Evolutionary conservation across 768 basidiomycete genomes (phyloP).

Genomic region (Leucocoprinus birnbaumii): DNA sequence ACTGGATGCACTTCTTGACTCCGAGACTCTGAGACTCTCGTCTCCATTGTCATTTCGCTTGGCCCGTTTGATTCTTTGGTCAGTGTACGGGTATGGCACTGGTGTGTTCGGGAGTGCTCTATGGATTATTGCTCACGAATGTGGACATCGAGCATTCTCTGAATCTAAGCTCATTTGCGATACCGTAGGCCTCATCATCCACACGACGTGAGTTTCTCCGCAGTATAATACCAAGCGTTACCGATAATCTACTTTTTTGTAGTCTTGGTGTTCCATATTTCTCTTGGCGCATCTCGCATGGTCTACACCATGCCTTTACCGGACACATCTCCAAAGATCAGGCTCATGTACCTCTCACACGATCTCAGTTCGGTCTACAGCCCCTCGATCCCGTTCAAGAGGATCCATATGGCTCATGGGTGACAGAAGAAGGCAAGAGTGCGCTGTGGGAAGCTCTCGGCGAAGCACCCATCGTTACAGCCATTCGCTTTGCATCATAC

Average conservation of each 20-base stretch:
- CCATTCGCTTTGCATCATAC: slow-evolving; percentile 50
- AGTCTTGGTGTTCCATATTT: slow-evolving; percentile 95
- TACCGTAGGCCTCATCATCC: slow-evolving; percentile 87
- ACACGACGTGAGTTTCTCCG: slow-evolving; percentile 60
- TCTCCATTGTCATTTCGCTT: slow-evolving; percentile 54
- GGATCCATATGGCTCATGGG: slow-evolving; percentile 67
- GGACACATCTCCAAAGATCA: slow-evolving; percentile 94
- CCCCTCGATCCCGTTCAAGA: slow-evolving; percentile 58
- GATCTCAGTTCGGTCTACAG: slow-evolving; percentile 69
- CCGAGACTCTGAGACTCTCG: slow-evolving; percentile 39
- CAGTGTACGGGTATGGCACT: slow-evolving; percentile 73
- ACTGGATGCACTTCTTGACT: too few species aligned
- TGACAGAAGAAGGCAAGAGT: slow-evolving; percentile 62
- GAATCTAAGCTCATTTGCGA: slow-evolving; percentile 91
- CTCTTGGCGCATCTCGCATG: slow-evolving; percentile 93
- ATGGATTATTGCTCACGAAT: slow-evolving; percentile 94
- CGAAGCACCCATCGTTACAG: slow-evolving; percentile 81
- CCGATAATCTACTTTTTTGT: slow-evolving; percentile 11
- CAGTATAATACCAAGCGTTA: slow-evolving; percentile 19
- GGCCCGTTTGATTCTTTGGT: slow-evolving; percentile 69
- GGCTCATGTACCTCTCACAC: slow-evolving; percentile 90
- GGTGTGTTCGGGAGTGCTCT: slow-evolving; percentile 92
- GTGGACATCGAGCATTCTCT: slow-evolving; percentile 95
- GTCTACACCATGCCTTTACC: slow-evolving; percentile 93
- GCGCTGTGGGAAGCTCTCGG: slow-evolving; percentile 85